Base-by-base conservation (phyloP, 1,284 basidiomycete genomes). In the Ceratobasidium sp. region DNA sequence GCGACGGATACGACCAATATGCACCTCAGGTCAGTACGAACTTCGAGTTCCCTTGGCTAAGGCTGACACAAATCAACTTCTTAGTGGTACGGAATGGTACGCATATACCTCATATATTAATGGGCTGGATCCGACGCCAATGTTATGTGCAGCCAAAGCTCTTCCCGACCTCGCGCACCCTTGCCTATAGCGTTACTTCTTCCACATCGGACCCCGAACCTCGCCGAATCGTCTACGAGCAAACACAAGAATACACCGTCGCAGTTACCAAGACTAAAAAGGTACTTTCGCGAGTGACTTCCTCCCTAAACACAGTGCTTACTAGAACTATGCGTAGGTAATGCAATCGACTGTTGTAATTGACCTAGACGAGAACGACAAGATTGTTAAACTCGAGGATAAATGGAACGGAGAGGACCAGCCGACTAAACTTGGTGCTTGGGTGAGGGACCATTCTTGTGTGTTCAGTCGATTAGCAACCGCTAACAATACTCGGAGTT, bases 301-400 rank as follows among this genome's bases (percentile, higher is more conserved):
- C 36, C 11, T 41, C 36, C 36, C 36, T 41, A 41, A 11, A 41
- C 36, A 41, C 6, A 41, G 36, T 41, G 19, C 8, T 62, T 45
- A 41, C 67, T 14, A 41, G 6, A 45, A 17, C 33, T n/a, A 17
- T 24, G 56, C 47, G 31, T 73, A 85, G 84, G 78, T 82, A 1
- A 81, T 91, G 22, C 84, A 87, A 41, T 92, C 90, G 0, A 86
- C 92, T 41, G 84, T 93, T 33, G 80, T 87, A 5, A 87, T 93
- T 29, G 88, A 91, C 71, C 81, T 92, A 47, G 90, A 92, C 79
- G 87, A 88, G 0, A 81, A 89, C 31, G 86, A 89, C 73, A 89
- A 86, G 81, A 89, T 93, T 66, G 82, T 85, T 0, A 84, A 85
- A 31, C 82, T 93, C 71, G 84, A 88, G 56, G 90, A 93, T 76